These are phyloP conservation scores for Pulveroboletus frians DNA, from an alignment of 768 basidiomycete genomes.

Conservation along the genomic window DNA sequence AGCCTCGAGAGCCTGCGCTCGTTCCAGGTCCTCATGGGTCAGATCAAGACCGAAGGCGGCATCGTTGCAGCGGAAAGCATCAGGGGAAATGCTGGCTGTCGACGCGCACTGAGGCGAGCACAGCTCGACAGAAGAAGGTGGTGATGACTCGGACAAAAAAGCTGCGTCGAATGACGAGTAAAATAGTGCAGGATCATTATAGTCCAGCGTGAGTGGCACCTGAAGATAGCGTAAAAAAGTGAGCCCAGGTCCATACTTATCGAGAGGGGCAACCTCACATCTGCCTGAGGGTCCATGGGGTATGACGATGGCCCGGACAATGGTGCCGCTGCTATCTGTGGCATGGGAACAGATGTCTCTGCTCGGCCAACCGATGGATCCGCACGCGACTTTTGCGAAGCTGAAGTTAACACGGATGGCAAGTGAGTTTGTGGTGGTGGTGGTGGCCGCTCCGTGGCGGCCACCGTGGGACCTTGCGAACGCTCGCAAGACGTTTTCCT, in stretches of 20 bases:
- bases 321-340: background rate
- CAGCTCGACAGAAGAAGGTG: background rate
- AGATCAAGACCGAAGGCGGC: slow-evolving; percentile 1
- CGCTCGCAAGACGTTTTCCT: slow-evolving; percentile 16
- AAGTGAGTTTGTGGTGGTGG: background rate
- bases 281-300: background rate
- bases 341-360: background rate
- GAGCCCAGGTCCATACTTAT: background rate
- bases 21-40: slow-evolving; percentile 20
- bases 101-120: slow-evolving; percentile 1
- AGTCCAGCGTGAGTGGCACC: background rate
- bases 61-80: slow-evolving; percentile 1
- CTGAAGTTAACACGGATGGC: slow-evolving; percentile 17
- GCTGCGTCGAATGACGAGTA: slow-evolving; percentile 1
- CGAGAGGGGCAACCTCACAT: slow-evolving; percentile 6
- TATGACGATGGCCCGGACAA: background rate
- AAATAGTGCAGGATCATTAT: background rate
- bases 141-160: background rate
- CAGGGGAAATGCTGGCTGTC: background rate
- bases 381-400: slow-evolving; percentile 1
- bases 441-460: slow-evolving; percentile 4
- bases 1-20: slow-evolving; percentile 25
- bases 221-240: background rate
- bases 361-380: slow-evolving; percentile 1
- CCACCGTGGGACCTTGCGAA: background rate